Conservation (phyloP, 129 eudicot genomes). For the Ambrosia trifida region DNA sequence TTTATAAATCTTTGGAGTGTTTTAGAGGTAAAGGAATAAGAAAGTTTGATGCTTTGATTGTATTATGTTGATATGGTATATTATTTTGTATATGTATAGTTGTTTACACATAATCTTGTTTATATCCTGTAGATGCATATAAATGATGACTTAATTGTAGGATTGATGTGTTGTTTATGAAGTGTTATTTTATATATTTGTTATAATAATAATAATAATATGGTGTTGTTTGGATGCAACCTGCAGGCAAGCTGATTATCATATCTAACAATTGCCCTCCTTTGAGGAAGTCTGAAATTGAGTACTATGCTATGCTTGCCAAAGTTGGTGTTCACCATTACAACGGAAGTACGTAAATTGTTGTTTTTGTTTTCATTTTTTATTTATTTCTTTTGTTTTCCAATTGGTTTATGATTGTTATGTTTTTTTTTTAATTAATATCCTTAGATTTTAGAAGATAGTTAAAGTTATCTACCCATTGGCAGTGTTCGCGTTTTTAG, state of each 20-base stretch:
- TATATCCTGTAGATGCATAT: background rate
- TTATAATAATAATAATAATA: background rate
- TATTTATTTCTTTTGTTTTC: background rate
- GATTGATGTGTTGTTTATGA: background rate
- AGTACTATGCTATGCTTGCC: constrained; percentile 69
- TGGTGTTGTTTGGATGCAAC: background rate
- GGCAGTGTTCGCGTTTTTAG: background rate
- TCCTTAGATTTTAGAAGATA: background rate
- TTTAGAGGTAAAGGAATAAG: background rate
- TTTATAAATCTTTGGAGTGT: too few species aligned
- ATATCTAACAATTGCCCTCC: constrained; percentile 62
- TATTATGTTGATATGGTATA: background rate
- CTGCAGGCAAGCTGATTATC: constrained; percentile 38
- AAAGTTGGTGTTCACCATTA: constrained; percentile 20
- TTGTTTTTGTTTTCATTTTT: background rate
- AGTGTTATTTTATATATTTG: background rate
- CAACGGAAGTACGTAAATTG: constrained; percentile 14
- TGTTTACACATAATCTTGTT: too few species aligned
- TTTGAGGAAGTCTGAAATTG: constrained; percentile 60
- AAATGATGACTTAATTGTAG: background rate
- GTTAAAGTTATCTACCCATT: background rate
- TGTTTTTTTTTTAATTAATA: background rate
- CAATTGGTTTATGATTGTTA: background rate
- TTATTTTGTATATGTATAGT: background rate
- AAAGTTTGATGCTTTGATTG: background rate